A percentile compares a stretch with the other conserved stretches of the same genome.
phyloP scores from a whole-genome alignment of 2,329 filamentous ascomycete species.

The Colletotrichum chrysophilum region DNA sequence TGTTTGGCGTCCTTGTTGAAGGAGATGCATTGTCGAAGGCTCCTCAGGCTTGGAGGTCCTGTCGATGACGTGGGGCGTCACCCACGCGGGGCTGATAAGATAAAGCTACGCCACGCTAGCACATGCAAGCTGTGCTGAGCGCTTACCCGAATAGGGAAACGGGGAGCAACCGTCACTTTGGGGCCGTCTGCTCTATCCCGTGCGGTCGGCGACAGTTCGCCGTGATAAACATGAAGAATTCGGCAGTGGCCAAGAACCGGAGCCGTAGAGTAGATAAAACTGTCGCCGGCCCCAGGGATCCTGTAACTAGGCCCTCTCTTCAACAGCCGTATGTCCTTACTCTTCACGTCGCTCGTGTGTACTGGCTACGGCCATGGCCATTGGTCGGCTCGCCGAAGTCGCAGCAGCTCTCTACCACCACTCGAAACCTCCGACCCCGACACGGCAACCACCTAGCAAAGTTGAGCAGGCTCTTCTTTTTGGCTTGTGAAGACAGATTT shows the following conservation, averaged over 20 bases:
- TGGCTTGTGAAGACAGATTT: not conserved
- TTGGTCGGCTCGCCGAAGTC: not conserved
- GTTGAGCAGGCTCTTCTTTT: not conserved
- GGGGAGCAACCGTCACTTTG: conserved; percentile 16
- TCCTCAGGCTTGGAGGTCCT: not conserved
- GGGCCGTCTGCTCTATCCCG: not conserved
- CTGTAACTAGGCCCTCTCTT: not conserved
- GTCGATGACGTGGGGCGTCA: conserved; percentile 16
- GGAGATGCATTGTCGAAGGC: conserved; percentile 1
- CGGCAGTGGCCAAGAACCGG: not conserved
- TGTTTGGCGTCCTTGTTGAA: not conserved
- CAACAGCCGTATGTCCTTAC: not conserved
- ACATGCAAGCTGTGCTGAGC: conserved; percentile 20
- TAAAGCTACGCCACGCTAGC: conserved; percentile 14
- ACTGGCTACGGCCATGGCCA: not conserved
- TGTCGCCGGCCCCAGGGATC: not conserved
- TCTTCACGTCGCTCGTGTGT: not conserved
- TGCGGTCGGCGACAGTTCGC: not conserved
- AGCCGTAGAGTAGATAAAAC: not conserved
- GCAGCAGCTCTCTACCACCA: not conserved
- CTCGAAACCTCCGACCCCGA: not conserved
- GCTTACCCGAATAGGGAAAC: conserved; percentile 21
- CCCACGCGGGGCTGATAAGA: conserved; percentile 21
- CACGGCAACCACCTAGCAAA: not conserved
- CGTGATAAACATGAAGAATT: not conserved